Evolutionary conservation across 2,329 filamentous ascomycete species (phyloP).

Genomic region (Zalaria obscura): DNA sequence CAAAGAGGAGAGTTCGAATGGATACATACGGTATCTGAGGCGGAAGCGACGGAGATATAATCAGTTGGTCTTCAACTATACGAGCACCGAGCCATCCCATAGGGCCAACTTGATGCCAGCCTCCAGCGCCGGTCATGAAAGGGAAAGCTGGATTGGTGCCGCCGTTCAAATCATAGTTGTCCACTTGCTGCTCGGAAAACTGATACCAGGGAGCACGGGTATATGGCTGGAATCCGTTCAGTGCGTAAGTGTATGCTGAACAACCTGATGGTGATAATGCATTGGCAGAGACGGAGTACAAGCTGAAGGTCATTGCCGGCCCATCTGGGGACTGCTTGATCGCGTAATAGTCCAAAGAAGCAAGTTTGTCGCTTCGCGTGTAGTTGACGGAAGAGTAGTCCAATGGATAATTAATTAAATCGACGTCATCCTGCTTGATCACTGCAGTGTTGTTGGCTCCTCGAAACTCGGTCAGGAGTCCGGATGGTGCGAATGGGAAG

Average conservation of each 20-base stretch:
- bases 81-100: conserved; percentile 55
- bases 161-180: conserved; percentile 46
- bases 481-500: conserved; percentile 8
- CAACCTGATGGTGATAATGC: conserved; percentile 52
- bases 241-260: conserved; percentile 52
- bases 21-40: conserved; percentile 47
- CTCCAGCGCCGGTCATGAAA: conserved; percentile 57
- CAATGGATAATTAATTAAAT: conserved; percentile 49
- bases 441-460: conserved; percentile 9
- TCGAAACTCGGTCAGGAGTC: conserved; percentile 6
- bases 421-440: conserved; percentile 57
- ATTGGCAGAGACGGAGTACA: conserved; percentile 54
- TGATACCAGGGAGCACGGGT: conserved; percentile 54
- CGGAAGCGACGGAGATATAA: conserved; percentile 50
- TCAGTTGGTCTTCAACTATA: conserved; percentile 42
- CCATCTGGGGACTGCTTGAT: conserved; percentile 53
- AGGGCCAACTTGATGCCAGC: conserved; percentile 51
- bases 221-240: conserved; percentile 51
- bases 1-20: conserved; percentile 53
- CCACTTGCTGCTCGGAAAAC: conserved; percentile 54
- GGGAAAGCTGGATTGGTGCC: conserved; percentile 56
- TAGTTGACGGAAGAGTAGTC: conserved; percentile 33
- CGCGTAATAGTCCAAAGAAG: conserved; percentile 43
- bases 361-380: conserved; percentile 33
- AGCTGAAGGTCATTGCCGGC: conserved; percentile 60